A percentile compares a stretch with the other conserved stretches of the same genome.
phyloP scores from a whole-genome alignment of 371 early-diverging fungal species.

The Saksenaea vasiformis region DNA sequence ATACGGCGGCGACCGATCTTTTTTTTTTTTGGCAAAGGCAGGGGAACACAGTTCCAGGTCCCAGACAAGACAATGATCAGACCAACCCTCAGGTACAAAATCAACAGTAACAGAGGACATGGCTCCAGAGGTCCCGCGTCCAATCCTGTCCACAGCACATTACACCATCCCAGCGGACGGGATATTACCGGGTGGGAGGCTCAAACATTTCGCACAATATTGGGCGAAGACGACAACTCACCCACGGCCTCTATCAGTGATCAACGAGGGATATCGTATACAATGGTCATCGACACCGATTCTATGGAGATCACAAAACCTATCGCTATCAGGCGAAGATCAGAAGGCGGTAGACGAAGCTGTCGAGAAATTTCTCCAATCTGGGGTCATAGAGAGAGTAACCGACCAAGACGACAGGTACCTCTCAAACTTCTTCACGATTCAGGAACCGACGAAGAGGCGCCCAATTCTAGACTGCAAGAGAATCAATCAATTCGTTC shows the following conservation, averaged over 20 bases:
- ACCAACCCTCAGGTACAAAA: no score
- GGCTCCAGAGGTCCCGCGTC: no score
- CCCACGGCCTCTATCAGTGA: neutral
- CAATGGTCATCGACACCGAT: neutral
- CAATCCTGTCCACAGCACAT: no score
- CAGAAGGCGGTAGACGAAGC: neutral
- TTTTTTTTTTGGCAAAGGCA: no score
- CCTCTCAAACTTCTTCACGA: conserved; percentile 11
- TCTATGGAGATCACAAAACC: neutral
- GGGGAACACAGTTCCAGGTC: no score
- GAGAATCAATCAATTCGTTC: neutral
- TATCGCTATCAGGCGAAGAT: no score
- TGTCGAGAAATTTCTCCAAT: neutral
- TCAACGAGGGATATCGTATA: neutral
- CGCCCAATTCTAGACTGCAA: conserved; percentile 9
- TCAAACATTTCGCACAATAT: no score
- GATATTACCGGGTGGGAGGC: no score
- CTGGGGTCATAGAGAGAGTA: neutral
- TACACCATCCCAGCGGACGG: no score
- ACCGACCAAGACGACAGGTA: neutral
- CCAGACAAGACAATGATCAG: no score
- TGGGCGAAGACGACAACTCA: neutral
- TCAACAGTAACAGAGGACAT: no score
- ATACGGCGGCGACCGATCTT: no score
- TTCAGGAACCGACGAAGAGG: conserved; percentile 5